Conservation (phyloP, 179 eudicot species). For the Camellia oleifera region DNA sequence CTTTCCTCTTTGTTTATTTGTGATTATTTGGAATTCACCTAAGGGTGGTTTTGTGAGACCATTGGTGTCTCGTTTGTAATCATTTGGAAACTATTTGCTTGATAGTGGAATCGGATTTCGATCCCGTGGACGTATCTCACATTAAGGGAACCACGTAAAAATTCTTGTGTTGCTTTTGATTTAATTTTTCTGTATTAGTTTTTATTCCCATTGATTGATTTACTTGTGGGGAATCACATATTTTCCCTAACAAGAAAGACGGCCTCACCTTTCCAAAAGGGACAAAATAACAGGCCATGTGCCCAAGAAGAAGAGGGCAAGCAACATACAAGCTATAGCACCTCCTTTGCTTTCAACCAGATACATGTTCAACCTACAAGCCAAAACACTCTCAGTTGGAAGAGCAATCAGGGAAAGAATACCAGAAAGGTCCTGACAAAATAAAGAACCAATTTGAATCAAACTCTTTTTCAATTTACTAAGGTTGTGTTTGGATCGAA, state of each 20-base stretch:
- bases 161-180: no score
- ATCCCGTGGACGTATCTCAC: no score
- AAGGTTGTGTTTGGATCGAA: neutral
- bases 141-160: no score
- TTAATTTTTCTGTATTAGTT: no score
- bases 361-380: slow-evolving; percentile 52
- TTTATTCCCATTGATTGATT: no score
- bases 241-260: slow-evolving; percentile 28
- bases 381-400: slow-evolving; percentile 11
- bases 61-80: no score
- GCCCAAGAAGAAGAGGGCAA: slow-evolving; percentile 68
- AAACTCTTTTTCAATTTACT: neutral
- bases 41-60: no score
- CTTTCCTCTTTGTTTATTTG: no score
- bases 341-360: slow-evolving; percentile 88
- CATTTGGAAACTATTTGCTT: no score
- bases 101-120: no score
- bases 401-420: slow-evolving; percentile 6
- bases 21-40: no score
- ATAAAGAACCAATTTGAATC: neutral
- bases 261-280: slow-evolving; percentile 73
- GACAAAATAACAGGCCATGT: slow-evolving; percentile 89
- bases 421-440: slow-evolving; percentile 16
- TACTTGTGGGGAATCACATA: no score
- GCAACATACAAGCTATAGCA: slow-evolving; percentile 84